Conservation (phyloP, 208 protist species). For the Crithidia thermophila region DNA sequence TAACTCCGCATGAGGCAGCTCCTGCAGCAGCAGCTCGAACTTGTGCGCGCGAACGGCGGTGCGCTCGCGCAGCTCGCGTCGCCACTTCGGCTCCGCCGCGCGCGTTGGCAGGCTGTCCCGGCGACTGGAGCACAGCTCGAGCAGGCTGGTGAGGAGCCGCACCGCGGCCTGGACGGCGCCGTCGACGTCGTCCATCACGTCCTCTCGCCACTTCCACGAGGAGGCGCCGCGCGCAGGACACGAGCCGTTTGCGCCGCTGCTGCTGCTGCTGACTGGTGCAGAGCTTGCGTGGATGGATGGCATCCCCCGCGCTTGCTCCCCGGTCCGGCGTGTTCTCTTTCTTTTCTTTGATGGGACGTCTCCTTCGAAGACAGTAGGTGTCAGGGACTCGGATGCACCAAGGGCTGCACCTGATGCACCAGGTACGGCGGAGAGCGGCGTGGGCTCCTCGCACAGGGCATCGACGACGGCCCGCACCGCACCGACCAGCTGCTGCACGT, state of each 20-base stretch:
- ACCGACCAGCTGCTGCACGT: constrained; percentile 26
- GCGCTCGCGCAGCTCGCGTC: constrained; percentile 38
- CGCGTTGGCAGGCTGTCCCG: constrained; percentile 30
- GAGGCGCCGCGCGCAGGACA: background rate
- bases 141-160: constrained; percentile 21
- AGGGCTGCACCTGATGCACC: no score
- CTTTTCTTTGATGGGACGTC: no score
- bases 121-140: constrained; percentile 41
- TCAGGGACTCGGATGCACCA: no score
- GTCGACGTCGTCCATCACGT: constrained; percentile 27
- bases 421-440: background rate
- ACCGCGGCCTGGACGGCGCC: constrained; percentile 25
- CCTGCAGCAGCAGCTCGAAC: constrained; percentile 67
- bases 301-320: background rate
- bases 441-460: constrained; percentile 33
- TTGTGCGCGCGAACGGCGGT: constrained; percentile 77
- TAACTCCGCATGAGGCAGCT: constrained; percentile 68
- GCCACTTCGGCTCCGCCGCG: constrained; percentile 55
- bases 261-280: background rate
- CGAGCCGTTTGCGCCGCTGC: no score
- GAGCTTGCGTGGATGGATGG: background rate
- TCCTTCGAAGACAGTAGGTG: no score
- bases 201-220: constrained; percentile 27
- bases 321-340: background rate
- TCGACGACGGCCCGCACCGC: constrained; percentile 41